Base-by-base conservation (phyloP, 805 yeast species). In the Isabelozyma gotoi region DNA sequence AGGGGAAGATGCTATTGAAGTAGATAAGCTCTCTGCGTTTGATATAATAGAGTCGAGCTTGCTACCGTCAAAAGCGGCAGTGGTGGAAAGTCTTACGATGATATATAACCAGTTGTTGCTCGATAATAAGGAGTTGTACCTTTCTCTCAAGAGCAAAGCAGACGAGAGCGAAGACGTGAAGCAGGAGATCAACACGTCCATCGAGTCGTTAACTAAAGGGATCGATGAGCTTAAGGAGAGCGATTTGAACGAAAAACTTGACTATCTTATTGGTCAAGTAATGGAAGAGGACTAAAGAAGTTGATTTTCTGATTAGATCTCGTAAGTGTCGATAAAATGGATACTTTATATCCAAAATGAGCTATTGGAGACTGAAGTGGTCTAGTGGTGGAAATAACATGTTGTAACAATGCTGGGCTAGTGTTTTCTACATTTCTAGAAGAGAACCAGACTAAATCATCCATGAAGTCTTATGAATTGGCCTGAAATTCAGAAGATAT, bases 61-160 rank as follows among this genome's bases (percentile, higher is more conserved):
- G 34, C 43, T 52, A 10, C 47, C 44, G 19, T 45, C 56, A 14
- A 52, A 57, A 16, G 41, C 43, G 6, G 60, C 55, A 15, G 51
- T 67, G 8, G 36, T 67, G 7, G 57, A 59, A 24, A 62, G 56
- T 33, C 55, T 71, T 35, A 37, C 45, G 11, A 55, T 68, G 63
- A 70, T 71, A 2, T 58, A 66, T 47, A 62, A 67, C 24, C 73
- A 68, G 46, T 52, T 71, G 48, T 50, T 65, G 33, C 17, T 55
- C 19, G 77, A 71, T 24, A 71, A 71, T 47, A 42, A 45, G 14
- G 65, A 60, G 37, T 47, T 67, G 16, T 56, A 48, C 36, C 43
- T 51, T 7, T 56, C 63, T 39, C 46, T 71, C 27, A 43, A 48
- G 19, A 41, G 36, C 3, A 39, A 65, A 35, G 50, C 59, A 1